Conservation (phyloP, 2,329 filamentous ascomycete genomes). For the Aspergillus glaucus region DNA sequence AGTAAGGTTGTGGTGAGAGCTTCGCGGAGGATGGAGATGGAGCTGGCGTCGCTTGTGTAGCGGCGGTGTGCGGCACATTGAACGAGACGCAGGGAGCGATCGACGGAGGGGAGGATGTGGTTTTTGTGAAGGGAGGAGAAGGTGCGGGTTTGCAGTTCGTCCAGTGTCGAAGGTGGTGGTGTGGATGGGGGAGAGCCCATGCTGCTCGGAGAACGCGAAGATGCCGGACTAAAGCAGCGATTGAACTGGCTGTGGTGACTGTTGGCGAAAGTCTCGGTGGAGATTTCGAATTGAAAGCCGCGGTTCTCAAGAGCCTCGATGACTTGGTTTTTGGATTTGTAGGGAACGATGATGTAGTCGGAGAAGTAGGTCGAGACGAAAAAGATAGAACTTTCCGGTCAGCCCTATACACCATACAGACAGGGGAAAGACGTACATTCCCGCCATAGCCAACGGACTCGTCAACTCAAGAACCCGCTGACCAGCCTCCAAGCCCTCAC, state of each 20-base stretch:
- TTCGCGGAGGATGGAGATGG: constrained; percentile 33
- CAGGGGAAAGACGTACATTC: constrained; percentile 54
- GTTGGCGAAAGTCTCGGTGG: constrained; percentile 61
- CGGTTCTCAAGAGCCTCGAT: constrained; percentile 68
- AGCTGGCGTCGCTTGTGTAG: constrained; percentile 35
- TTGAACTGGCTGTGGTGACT: constrained; percentile 41
- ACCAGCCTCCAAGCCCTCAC: constrained; percentile 82
- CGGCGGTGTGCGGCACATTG: constrained; percentile 67
- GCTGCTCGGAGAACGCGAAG: constrained; percentile 18
- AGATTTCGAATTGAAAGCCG: constrained; percentile 76
- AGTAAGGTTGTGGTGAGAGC: constrained; percentile 33
- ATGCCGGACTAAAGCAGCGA: constrained; percentile 24
- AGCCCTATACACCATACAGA: not conserved
- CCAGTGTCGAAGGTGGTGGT: constrained; percentile 69
- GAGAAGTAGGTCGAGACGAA: constrained; percentile 98
- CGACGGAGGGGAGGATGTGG: constrained; percentile 66
- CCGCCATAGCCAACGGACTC: constrained; percentile 80
- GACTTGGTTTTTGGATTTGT: constrained; percentile 66
- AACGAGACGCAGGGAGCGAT: constrained; percentile 63
- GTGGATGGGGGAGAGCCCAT: constrained; percentile 50
- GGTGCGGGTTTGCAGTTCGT: constrained; percentile 74
- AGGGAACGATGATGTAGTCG: constrained; percentile 89
- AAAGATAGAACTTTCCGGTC: constrained; percentile 67
- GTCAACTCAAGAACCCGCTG: constrained; percentile 88
- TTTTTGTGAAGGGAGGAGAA: constrained; percentile 77